phyloP scores from a whole-genome alignment of 169 alveolate genomes.

The Perkinsus chesapeaki region DNA sequence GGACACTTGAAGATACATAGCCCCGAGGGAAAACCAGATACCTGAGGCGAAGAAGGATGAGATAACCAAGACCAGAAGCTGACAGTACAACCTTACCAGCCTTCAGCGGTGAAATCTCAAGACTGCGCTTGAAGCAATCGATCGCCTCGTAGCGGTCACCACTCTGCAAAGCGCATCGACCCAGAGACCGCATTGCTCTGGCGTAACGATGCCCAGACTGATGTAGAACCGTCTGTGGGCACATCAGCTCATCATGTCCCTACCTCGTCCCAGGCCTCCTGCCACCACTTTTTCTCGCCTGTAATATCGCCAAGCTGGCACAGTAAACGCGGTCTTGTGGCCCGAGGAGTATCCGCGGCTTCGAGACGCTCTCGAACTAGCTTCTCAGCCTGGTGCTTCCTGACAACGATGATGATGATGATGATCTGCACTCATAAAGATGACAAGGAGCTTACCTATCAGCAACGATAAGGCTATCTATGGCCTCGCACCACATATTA shows the following conservation, averaged over 20 bases:
- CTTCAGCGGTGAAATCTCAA: constrained; percentile 61
- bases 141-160: constrained; percentile 47
- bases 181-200: constrained; percentile 70
- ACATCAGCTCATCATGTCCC: background rate
- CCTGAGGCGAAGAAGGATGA: too few relatives aligned
- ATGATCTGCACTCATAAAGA: too few relatives aligned
- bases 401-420: too few relatives aligned
- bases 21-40: constrained; percentile 67
- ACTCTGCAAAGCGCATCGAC: constrained; percentile 40
- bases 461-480: constrained; percentile 60
- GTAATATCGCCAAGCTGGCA: constrained; percentile 72
- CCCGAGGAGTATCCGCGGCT: constrained; percentile 44
- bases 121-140: constrained; percentile 60
- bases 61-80: too few relatives aligned
- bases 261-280: constrained; percentile 62
- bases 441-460: too few relatives aligned
- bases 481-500: constrained; percentile 66
- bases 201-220: constrained; percentile 53
- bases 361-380: constrained; percentile 52
- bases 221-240: background rate
- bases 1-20: constrained; percentile 56
- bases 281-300: constrained; percentile 51
- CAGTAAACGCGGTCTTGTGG: constrained; percentile 35
- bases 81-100: constrained; percentile 34
- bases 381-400: constrained; percentile 55